Conservation (phyloP, 192 early-diverging fungal species). For the Martensiomyces pterosporus region DNA sequence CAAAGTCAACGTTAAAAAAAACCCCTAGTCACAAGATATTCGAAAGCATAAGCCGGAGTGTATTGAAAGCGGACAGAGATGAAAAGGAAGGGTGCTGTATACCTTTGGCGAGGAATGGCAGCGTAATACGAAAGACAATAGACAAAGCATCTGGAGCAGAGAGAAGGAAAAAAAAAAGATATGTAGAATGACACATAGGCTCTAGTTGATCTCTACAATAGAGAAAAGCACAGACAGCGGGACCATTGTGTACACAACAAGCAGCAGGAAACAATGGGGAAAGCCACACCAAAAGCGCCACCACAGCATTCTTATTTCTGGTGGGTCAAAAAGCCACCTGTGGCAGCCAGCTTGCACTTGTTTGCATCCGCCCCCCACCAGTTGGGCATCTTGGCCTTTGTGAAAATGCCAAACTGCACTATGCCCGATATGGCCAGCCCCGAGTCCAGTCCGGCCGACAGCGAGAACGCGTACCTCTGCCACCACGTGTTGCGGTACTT, state of each 20-base stretch:
- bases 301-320: not conserved
- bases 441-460: slow-evolving; percentile 46
- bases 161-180: not conserved
- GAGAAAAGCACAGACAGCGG: too few relatives aligned
- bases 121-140: too few relatives aligned
- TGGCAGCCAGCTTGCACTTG: slow-evolving; percentile 93
- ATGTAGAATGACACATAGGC: too few relatives aligned
- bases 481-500: slow-evolving; percentile 64
- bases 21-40: too few relatives aligned
- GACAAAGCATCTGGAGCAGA: not conserved
- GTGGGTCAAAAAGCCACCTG: slow-evolving; percentile 70
- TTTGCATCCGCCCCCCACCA: slow-evolving; percentile 69
- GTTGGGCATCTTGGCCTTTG: slow-evolving; percentile 39
- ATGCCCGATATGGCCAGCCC: slow-evolving; percentile 48
- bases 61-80: slow-evolving; percentile 36
- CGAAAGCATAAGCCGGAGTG: slow-evolving; percentile 16
- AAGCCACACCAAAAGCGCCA: not conserved
- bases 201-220: too few relatives aligned
- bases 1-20: slow-evolving; percentile 38
- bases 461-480: slow-evolving; percentile 54
- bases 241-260: not conserved
- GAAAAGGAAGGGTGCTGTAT: too few relatives aligned
- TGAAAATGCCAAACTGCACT: slow-evolving; percentile 41
- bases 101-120: too few relatives aligned
- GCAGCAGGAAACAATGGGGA: too few relatives aligned